Evolutionary conservation across 2,329 filamentous ascomycete species (phyloP).

Genomic region (Microdochium paspali): DNA sequence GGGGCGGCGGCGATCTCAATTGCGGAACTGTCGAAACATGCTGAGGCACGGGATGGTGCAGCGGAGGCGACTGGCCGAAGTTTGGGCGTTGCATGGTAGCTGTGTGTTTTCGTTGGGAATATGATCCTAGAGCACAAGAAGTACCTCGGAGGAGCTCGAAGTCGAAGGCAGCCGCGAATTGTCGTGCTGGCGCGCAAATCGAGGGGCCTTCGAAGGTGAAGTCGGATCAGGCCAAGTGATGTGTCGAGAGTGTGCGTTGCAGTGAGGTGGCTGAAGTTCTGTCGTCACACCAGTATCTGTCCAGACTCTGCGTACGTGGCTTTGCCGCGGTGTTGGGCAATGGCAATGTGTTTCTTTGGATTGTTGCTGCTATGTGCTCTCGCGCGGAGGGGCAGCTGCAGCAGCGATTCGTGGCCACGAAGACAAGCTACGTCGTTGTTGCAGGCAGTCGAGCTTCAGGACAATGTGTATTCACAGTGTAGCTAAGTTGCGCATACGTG

Average conservation of each 20-base stretch:
- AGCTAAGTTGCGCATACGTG: too few relatives aligned
- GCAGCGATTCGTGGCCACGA: background rate
- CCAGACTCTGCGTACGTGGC: background rate
- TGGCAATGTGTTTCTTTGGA: background rate
- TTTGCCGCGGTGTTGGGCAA: conserved; percentile 1
- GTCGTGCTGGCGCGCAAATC: too few relatives aligned
- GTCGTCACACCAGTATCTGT: background rate
- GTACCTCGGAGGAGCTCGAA: too few relatives aligned
- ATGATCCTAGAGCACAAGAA: background rate
- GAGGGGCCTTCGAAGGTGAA: too few relatives aligned
- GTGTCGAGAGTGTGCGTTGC: too few relatives aligned
- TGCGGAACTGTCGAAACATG: conserved; percentile 98
- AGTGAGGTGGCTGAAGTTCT: too few relatives aligned
- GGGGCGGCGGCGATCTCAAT: conserved; percentile 85
- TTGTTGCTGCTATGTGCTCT: background rate
- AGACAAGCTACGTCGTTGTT: background rate
- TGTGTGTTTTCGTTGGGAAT: background rate
- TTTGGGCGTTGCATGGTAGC: conserved; percentile 69
- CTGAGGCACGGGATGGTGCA: conserved; percentile 95
- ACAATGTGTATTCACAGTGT: background rate
- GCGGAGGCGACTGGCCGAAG: conserved; percentile 82
- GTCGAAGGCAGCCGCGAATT: too few relatives aligned
- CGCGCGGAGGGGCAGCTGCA: background rate
- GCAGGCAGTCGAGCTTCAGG: background rate
- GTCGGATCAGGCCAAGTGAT: too few relatives aligned